Evolutionary conservation across 2,329 filamentous ascomycete genomes (phyloP).

Genomic region (Colletotrichum lini): DNA sequence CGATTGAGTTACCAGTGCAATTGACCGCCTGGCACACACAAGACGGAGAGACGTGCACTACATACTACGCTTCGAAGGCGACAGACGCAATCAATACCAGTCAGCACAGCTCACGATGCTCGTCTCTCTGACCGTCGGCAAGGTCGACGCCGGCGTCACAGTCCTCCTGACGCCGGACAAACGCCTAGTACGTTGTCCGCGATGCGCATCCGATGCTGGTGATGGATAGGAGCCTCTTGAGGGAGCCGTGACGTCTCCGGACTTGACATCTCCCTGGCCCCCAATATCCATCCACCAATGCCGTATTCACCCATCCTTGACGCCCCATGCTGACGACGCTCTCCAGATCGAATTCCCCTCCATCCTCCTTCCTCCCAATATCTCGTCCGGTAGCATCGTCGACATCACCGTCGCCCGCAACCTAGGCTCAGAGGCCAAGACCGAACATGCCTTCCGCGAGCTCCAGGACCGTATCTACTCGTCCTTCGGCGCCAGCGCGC

Average conservation of each 20-base stretch:
- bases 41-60: slow-evolving; percentile 9
- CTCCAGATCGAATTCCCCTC: slow-evolving; percentile 96
- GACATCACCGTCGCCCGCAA: slow-evolving; percentile 97
- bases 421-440: slow-evolving; percentile 79
- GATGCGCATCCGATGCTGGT: neutral
- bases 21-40: slow-evolving; percentile 10
- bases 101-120: slow-evolving; percentile 74
- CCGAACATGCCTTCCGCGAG: slow-evolving; percentile 81
- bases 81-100: slow-evolving; percentile 19
- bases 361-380: slow-evolving; percentile 94
- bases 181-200: slow-evolving; percentile 79
- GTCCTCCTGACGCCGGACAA: slow-evolving; percentile 98
- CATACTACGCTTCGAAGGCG: slow-evolving; percentile 23
- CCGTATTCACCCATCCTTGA: slow-evolving; percentile 43
- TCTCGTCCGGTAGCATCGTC: slow-evolving; percentile 96
- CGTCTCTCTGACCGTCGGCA: slow-evolving; percentile 97
- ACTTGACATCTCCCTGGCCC: slow-evolving; percentile 1
- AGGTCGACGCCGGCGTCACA: slow-evolving; percentile 98
- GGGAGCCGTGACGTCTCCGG: slow-evolving; percentile 3
- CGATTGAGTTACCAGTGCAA: neutral
- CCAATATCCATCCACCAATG: slow-evolving; percentile 23
- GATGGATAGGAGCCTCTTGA: slow-evolving; percentile 4
- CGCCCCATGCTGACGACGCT: slow-evolving; percentile 43
- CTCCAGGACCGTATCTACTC: slow-evolving; percentile 92
- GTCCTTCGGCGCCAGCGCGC: slow-evolving; percentile 87